These are phyloP conservation scores for Silene coronaria DNA, from an alignment of 179 eudicot genomes.

Conservation along the genomic window DNA sequence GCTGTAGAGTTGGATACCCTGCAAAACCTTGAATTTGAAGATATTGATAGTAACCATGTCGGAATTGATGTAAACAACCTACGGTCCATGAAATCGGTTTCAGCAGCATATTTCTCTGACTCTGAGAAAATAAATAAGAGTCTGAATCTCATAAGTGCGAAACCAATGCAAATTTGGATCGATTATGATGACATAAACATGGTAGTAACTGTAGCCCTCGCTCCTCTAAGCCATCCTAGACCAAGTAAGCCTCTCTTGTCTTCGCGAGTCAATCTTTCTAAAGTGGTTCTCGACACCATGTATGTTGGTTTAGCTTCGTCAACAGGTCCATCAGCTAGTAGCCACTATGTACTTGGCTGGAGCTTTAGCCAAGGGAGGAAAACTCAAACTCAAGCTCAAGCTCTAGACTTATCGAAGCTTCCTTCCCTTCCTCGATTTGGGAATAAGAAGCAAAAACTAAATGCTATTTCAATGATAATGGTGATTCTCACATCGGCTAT, in stretches of 20 bases:
- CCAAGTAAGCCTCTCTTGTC: slow-evolving; percentile 31
- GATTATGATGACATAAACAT: slow-evolving; percentile 26
- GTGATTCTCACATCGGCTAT: slow-evolving; percentile 14
- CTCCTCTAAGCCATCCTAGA: slow-evolving; percentile 28
- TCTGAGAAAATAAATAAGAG: slow-evolving; percentile 3
- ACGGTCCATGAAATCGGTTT: slow-evolving; percentile 21
- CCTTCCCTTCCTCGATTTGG: slow-evolving; percentile 28
- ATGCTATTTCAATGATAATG: slow-evolving; percentile 5
- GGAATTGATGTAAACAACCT: slow-evolving; percentile 36
- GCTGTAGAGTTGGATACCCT: slow-evolving; percentile 40
- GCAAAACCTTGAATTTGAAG: slow-evolving; percentile 22
- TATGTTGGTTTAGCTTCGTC: slow-evolving; percentile 36
- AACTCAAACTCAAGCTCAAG: background rate
- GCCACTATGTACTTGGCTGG: slow-evolving; percentile 40
- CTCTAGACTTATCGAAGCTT: slow-evolving; percentile 29
- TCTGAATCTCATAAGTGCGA: slow-evolving; percentile 27
- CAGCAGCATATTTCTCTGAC: slow-evolving; percentile 28
- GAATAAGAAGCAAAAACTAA: background rate
- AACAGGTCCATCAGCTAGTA: slow-evolving; percentile 22
- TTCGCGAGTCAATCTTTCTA: slow-evolving; percentile 25
- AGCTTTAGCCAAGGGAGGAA: slow-evolving; percentile 29
- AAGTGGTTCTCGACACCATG: slow-evolving; percentile 22
- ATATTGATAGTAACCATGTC: slow-evolving; percentile 37
- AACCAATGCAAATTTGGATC: slow-evolving; percentile 42
- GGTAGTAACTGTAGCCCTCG: slow-evolving; percentile 27